A percentile compares a stretch with the other conserved stretches of the same genome.
These are phyloP conservation scores for Termitomyces sp. DNA, from an alignment of 768 basidiomycete species.

Conservation along the genomic window DNA sequence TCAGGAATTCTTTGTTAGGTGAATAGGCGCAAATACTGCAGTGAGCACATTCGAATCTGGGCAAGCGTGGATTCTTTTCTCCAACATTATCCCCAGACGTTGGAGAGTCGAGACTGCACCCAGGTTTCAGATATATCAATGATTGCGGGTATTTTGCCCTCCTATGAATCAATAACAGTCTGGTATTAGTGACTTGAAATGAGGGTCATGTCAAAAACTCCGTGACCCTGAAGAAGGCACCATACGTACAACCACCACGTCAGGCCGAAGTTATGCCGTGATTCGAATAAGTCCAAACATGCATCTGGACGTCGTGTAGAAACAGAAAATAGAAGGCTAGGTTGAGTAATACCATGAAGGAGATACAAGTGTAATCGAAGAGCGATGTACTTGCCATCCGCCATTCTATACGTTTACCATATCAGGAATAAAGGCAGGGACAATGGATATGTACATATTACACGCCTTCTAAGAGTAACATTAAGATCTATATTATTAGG, in stretches of 20 bases:
- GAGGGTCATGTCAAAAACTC: not conserved
- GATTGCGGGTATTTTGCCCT: not conserved
- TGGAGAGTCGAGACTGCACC: not conserved
- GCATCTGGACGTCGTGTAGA: not conserved
- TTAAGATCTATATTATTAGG: constrained; percentile 18
- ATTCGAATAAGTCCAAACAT: not conserved
- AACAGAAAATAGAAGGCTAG: not conserved
- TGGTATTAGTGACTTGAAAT: not conserved
- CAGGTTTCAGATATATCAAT: not conserved
- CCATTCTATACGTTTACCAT: not conserved
- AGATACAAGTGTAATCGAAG: not conserved
- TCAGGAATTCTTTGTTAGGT: not conserved
- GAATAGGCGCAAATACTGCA: not conserved
- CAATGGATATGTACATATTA: constrained; percentile 11
- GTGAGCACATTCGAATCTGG: not conserved
- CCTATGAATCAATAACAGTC: not conserved
- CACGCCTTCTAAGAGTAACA: constrained; percentile 18
- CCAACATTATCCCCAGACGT: no score
- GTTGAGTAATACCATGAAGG: not conserved
- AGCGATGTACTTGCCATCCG: not conserved
- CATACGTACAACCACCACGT: not conserved
- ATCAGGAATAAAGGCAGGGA: not conserved
- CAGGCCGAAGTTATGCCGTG: not conserved
- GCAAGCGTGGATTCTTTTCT: not conserved
- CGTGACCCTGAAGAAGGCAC: constrained; percentile 4